Evolutionary conservation across 1,284 basidiomycete genomes (phyloP), one percentile per base, ranked within the genome.

Genomic region (Ustilago tritici): DNA sequence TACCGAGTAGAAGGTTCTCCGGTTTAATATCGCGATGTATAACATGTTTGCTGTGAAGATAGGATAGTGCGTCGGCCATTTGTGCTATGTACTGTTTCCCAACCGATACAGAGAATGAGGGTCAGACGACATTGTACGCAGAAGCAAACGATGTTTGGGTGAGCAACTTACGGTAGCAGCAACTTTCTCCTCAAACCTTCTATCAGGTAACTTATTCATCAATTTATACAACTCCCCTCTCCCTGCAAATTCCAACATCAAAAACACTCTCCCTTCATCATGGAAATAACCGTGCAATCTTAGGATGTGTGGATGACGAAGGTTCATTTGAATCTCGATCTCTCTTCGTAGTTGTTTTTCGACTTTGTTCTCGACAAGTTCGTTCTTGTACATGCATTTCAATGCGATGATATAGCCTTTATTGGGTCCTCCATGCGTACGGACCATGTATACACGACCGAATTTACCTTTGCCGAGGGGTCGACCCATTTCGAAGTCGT

Each of bases 21-120:
- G 97, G 97, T 87, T 99, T 99, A 89, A 99, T 99, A 84, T 99
- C 97, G 31, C 97, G 92, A 86, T 99, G 97, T 69, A 99, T 99
- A 78, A 99, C 94, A 84, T 99, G 95, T 86, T 99, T 99, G 65
- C 90, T 89, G 86, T 99, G 97, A 3, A 99, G 89, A 86, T 99
- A 99, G 10, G 89, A 89, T 52, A 99, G 88, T 1, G 96, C 97
- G 85, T 99, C 97, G 15, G 96, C 93, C 95, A 99, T 98, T 87
- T 99, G 97, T 80, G 95, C 93, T 79, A 98, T 93, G 87, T 99
- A 99, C 84, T 94, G 87, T 38, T 6, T 28, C 23, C 23, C 23
- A 28, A 28, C 23, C 23, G 3, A 28, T 12, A 32, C 3, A 32
- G n/a, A n/a, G 35, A 19, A 19, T 28, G 23, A 31, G 43, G 28